phyloP scores from a whole-genome alignment of 371 early-diverging fungal genomes.

The Apophysomyces ossiformis region DNA sequence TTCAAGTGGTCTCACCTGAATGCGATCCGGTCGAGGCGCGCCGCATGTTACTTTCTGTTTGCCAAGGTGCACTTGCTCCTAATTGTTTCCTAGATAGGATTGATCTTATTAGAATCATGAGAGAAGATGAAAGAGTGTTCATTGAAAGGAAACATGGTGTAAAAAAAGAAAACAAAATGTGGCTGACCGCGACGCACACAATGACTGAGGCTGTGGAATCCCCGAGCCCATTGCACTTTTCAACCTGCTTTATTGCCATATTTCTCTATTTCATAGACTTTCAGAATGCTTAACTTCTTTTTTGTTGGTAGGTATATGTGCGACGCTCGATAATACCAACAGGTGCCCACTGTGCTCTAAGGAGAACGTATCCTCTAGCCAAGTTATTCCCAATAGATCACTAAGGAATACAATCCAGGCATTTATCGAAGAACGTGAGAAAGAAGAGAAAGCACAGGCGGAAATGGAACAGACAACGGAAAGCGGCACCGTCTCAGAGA shows the following conservation, averaged over 20 bases:
- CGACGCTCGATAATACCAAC: conserved; percentile 32
- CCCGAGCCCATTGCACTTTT: neutral
- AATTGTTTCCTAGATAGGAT: conserved; percentile 1
- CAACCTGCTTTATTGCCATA: conserved; percentile 10
- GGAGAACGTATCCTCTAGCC: conserved; percentile 31
- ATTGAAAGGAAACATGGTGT: neutral
- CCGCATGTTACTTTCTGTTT: conserved; percentile 2
- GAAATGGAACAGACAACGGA: conserved; percentile 23
- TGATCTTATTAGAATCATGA: conserved; percentile 4
- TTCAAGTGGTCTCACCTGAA: conserved; percentile 16
- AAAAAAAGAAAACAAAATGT: neutral
- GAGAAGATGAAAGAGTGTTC: conserved; percentile 3
- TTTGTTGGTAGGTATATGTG: conserved; percentile 36
- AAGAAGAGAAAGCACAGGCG: conserved; percentile 17
- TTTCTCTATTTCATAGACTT: conserved; percentile 8
- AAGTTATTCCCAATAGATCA: conserved; percentile 45
- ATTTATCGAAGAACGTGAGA: conserved; percentile 29
- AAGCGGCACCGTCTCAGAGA: conserved; percentile 9
- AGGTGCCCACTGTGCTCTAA: conserved; percentile 43
- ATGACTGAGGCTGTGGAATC: conserved; percentile 5
- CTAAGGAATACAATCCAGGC: conserved; percentile 36
- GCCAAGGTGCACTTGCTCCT: neutral
- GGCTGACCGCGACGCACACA: conserved; percentile 2
- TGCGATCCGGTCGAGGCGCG: conserved; percentile 15
- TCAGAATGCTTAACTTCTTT: conserved; percentile 16